Evolutionary conservation across 192 early-diverging fungal species (phyloP).

Genomic region (Backusella sp.): DNA sequence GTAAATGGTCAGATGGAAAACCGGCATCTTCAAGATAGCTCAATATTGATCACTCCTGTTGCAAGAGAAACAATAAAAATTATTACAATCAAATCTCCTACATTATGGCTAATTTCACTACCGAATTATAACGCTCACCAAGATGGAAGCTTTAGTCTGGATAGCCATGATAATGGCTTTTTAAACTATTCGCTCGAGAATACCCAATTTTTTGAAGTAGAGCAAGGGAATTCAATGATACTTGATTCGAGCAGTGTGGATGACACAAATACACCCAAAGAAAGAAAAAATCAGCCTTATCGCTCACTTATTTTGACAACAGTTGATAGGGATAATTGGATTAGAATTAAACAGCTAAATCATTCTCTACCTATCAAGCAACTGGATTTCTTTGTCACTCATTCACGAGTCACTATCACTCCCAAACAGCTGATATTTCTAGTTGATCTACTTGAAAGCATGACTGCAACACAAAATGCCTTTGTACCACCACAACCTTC

Average conservation of each 20-base stretch:
- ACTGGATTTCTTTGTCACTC: constrained; percentile 39
- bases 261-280: neutral
- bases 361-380: constrained; percentile 25
- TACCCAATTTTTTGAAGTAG: constrained; percentile 42
- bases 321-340: constrained; percentile 42
- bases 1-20: neutral
- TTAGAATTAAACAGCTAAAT: constrained; percentile 39
- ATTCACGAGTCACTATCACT: constrained; percentile 34
- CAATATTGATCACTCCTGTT: constrained; percentile 34
- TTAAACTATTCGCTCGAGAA: constrained; percentile 20
- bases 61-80: constrained; percentile 49
- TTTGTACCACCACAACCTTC: neutral
- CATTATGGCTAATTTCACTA: constrained; percentile 42
- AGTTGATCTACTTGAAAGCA: constrained; percentile 13
- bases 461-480: neutral
- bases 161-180: neutral
- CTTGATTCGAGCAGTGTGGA: constrained; percentile 12
- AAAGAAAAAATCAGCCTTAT: constrained; percentile 20
- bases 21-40: constrained; percentile 21
- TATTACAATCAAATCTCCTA: constrained; percentile 48
- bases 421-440: constrained; percentile 46
- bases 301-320: constrained; percentile 47
- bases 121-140: neutral
- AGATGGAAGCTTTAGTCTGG: neutral
- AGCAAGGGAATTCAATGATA: constrained; percentile 19